phyloP scores from a whole-genome alignment of 1,284 basidiomycete species.

The Rhodotorula mucilaginosa region DNA sequence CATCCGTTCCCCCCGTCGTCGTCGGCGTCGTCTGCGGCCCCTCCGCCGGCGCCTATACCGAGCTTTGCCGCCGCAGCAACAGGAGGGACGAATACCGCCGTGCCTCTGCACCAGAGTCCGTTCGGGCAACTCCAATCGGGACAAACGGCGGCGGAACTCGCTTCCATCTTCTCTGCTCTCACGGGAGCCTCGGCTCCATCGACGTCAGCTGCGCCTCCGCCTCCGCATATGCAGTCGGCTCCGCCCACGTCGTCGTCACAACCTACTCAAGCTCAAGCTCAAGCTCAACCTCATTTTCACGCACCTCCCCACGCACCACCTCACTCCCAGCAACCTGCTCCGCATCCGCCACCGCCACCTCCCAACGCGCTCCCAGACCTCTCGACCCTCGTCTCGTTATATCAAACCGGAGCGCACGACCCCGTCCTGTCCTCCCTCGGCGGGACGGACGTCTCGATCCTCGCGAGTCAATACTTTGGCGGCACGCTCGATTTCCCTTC shows the following conservation, averaged over 20 bases:
- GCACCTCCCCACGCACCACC: background rate
- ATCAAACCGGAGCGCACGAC: conserved; percentile 12
- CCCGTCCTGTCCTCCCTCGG: background rate
- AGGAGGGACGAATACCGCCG: background rate
- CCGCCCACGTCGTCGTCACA: conserved; percentile 2
- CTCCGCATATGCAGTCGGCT: background rate
- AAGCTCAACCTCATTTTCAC: background rate
- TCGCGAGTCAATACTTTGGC: conserved; percentile 20
- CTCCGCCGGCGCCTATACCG: background rate
- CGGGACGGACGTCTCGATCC: conserved; percentile 13
- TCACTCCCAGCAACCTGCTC: background rate
- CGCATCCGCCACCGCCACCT: background rate
- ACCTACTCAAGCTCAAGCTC: background rate
- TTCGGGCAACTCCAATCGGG: too few relatives aligned
- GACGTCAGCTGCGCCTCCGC: background rate
- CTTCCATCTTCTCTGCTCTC: background rate
- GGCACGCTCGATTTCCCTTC: conserved; percentile 20
- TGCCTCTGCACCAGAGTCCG: background rate
- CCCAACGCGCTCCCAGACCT: conserved; percentile 16
- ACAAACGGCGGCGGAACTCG: conserved; percentile 1
- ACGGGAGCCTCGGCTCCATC: background rate
- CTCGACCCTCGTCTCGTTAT: conserved; percentile 19
- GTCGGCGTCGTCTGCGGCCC: background rate
- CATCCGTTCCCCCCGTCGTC: background rate
- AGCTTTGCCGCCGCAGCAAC: background rate